phyloP scores from a whole-genome alignment of 371 early-diverging fungal genomes.

The Circinella umbellata region DNA sequence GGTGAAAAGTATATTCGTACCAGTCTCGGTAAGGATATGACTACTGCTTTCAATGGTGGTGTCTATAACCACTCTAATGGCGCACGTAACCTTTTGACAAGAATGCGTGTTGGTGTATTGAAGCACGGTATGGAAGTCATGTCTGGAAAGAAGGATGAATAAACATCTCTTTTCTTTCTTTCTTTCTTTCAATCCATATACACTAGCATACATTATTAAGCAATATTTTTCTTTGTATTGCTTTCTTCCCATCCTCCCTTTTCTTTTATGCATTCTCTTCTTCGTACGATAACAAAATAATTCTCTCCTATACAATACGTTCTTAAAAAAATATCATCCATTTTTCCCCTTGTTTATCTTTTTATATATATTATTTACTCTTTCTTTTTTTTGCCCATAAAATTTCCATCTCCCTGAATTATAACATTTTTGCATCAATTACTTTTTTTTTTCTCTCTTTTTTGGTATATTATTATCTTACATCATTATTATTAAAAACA shows the following conservation, averaged over 20 bases:
- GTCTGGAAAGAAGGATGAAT: slow-evolving; percentile 3
- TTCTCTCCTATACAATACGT: not conserved
- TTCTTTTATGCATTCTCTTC: no score
- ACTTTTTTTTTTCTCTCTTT: slow-evolving; percentile 6
- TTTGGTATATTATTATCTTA: slow-evolving; percentile 9
- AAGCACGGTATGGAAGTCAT: slow-evolving; percentile 30
- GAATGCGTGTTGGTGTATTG: slow-evolving; percentile 75
- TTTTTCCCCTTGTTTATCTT: no score
- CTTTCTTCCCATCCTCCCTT: no score
- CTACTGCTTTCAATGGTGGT: slow-evolving; percentile 87
- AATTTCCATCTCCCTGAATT: not conserved
- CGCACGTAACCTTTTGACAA: slow-evolving; percentile 79
- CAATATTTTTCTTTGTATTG: no score
- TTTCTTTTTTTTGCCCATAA: not conserved
- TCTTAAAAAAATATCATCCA: not conserved
- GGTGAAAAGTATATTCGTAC: slow-evolving; percentile 80
- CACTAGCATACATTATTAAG: no score
- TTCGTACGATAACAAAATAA: no score
- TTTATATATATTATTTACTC: not conserved
- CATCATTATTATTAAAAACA: not conserved
- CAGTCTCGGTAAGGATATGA: slow-evolving; percentile 86
- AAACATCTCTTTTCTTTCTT: no score
- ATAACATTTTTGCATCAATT: slow-evolving; percentile 10
- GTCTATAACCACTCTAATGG: slow-evolving; percentile 87
- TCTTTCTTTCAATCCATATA: no score